These are phyloP conservation scores for Butyriboletus loyo DNA, from an alignment of 768 basidiomycete species.

Conservation along the genomic window DNA sequence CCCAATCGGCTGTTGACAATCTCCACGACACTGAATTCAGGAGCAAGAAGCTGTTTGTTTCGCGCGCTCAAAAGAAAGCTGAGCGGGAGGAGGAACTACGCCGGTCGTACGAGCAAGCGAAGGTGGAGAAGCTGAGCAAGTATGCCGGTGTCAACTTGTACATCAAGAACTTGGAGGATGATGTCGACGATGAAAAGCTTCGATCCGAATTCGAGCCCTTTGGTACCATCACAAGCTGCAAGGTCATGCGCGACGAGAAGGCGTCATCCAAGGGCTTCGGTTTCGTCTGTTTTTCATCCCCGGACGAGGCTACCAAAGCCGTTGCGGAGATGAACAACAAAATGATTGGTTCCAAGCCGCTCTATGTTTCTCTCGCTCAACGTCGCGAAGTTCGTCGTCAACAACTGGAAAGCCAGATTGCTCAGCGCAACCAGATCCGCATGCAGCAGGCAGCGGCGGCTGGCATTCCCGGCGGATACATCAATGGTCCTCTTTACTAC, in stretches of 20 bases:
- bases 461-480: conserved; percentile 60
- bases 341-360: conserved; percentile 97
- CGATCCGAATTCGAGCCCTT: conserved; percentile 95
- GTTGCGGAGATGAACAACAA: conserved; percentile 99
- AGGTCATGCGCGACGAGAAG: conserved; percentile 99
- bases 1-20: conserved; percentile 81
- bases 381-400: conserved; percentile 97
- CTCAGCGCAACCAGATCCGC: conserved; percentile 92
- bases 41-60: conserved; percentile 90
- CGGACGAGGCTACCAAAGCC: conserved; percentile 98
- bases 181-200: conserved; percentile 96
- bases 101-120: conserved; percentile 89
- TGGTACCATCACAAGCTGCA: conserved; percentile 96
- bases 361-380: conserved; percentile 98
- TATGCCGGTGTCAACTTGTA: conserved; percentile 99
- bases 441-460: conserved; percentile 94
- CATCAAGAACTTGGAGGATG: conserved; percentile 99
- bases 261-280: conserved; percentile 93
- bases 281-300: conserved; percentile 97
- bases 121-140: conserved; percentile 97
- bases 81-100: conserved; percentile 98
- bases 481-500: conserved; percentile 60
- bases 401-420: conserved; percentile 98
- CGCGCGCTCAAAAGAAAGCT: conserved; percentile 96
- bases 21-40: conserved; percentile 84